Conservation (phyloP, 2,329 filamentous ascomycete genomes). For the Xylariaceae sp. region DNA sequence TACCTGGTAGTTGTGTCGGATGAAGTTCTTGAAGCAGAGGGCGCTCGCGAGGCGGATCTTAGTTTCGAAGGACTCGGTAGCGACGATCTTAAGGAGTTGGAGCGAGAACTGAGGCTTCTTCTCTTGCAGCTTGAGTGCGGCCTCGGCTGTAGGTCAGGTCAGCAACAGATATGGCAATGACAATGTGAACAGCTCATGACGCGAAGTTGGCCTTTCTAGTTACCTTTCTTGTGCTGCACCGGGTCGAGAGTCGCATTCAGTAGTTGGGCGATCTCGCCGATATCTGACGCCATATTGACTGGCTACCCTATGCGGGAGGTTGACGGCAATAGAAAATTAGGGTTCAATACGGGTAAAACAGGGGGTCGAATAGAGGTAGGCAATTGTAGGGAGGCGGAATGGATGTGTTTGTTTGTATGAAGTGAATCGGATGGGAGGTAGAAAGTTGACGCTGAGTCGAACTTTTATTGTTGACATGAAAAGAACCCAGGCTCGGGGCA, state of each 20-base stretch:
- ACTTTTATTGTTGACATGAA: slow-evolving; percentile 26
- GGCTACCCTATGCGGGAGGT: slow-evolving; percentile 16
- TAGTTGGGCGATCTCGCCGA: slow-evolving; percentile 67
- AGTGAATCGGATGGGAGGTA: background rate
- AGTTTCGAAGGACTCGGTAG: slow-evolving; percentile 62
- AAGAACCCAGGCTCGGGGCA: slow-evolving; percentile 13
- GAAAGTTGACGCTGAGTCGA: slow-evolving; percentile 5
- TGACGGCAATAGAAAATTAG: slow-evolving; percentile 5
- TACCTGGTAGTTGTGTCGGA: slow-evolving; percentile 86
- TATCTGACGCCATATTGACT: slow-evolving; percentile 49
- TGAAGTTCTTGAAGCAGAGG: slow-evolving; percentile 98
- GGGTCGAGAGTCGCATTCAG: slow-evolving; percentile 89
- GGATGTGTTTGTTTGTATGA: slow-evolving; percentile 13
- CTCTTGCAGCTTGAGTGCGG: slow-evolving; percentile 71
- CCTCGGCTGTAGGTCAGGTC: slow-evolving; percentile 60
- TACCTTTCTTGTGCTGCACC: slow-evolving; percentile 83
- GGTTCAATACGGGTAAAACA: background rate
- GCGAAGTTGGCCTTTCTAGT: background rate
- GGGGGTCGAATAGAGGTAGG: background rate
- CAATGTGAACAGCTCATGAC: slow-evolving; percentile 26
- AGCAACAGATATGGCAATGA: slow-evolving; percentile 14
- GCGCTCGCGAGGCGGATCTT: slow-evolving; percentile 84
- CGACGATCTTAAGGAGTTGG: slow-evolving; percentile 83
- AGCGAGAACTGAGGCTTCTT: slow-evolving; percentile 83
- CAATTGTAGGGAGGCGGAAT: background rate